Base-by-base conservation (phyloP, 2,329 filamentous ascomycete genomes). In the Aspergillus niger region DNA sequence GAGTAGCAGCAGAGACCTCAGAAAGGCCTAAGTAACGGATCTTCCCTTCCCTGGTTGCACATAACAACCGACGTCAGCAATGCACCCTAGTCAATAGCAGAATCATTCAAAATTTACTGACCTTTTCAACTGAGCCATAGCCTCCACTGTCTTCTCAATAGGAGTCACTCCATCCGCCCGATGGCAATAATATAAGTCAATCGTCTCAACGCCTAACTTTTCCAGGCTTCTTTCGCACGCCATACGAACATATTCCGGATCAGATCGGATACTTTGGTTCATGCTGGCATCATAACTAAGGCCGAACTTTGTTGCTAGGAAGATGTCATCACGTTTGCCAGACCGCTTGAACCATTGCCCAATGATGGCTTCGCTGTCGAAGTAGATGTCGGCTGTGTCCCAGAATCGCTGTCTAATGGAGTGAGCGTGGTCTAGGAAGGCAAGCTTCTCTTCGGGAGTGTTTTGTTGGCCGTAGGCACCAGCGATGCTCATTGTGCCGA, bases 1-100 rank as follows among this genome's bases (percentile, higher is more conserved):
- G 69, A 0, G 81, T 81, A 0, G 69, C 67, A 1, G 80, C 72
- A 8, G 76, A 78, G 43, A 78, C 73, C 55, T 82, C 81, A 13
- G 74, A 80, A 2, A 85, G 71, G 3, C 83, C 83, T 2, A 85
- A 66, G 63, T 81, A 69, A 30, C 74, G 75, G 63, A 84, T 79
- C 62, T 85, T 85, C 32, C 83, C 83, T 38, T 76, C 65, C 20
- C 20, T 20, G 20, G 20, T 20, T 20, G 20, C 20, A 20, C 20
- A 20, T 20, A 20, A 20, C 20, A 20, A 20, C 2, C 20, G 20
- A 20, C 20, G 20, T 20, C 20, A 20, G 20, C 0, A 20, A 20
- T 20, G 20, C 20, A 20, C 20, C 20, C 20, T 20, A 0, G 20
- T 0, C 20, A 20, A 20, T 20, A 20, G 20, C 20, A 20, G 20